These are phyloP conservation scores for Blastomyces silverae DNA, from an alignment of 2,329 filamentous ascomycete genomes.

Conservation along the genomic window DNA sequence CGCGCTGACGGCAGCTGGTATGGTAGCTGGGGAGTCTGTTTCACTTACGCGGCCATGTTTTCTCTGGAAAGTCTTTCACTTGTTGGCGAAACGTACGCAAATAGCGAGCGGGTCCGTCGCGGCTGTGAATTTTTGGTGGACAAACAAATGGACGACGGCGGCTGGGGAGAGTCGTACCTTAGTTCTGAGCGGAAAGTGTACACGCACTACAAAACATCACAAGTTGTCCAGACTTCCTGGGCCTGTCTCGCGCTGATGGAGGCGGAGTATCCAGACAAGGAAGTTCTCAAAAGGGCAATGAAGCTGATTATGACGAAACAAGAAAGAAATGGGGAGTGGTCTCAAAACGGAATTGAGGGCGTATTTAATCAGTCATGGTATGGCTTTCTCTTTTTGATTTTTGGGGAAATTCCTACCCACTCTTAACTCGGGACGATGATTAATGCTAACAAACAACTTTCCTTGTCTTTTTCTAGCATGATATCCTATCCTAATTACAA, in stretches of 20 bases:
- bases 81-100: slow-evolving; percentile 73
- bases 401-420: too few relatives aligned
- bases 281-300: slow-evolving; percentile 65
- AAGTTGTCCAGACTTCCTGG: slow-evolving; percentile 95
- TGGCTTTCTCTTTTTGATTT: slow-evolving; percentile 30
- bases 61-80: slow-evolving; percentile 77
- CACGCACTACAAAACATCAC: slow-evolving; percentile 68
- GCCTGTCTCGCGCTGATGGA: slow-evolving; percentile 75
- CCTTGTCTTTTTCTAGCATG: slow-evolving; percentile 55
- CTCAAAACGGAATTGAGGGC: slow-evolving; percentile 91
- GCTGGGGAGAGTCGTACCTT: slow-evolving; percentile 93
- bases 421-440: not conserved
- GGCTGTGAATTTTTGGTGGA: slow-evolving; percentile 82
- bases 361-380: slow-evolving; percentile 97
- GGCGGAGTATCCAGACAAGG: slow-evolving; percentile 69
- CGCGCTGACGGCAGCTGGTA: slow-evolving; percentile 88
- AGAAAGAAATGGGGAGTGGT: slow-evolving; percentile 84
- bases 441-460: slow-evolving; percentile 20
- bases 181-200: slow-evolving; percentile 73
- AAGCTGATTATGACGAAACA: slow-evolving; percentile 78
- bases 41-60: slow-evolving; percentile 96
- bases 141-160: slow-evolving; percentile 80
- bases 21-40: slow-evolving; percentile 95
- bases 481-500: slow-evolving; percentile 99
- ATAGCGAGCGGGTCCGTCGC: slow-evolving; percentile 60